Evolutionary conservation across 148 eudicot genomes (phyloP).

Genomic region (Fagopyrum homotropicum): DNA sequence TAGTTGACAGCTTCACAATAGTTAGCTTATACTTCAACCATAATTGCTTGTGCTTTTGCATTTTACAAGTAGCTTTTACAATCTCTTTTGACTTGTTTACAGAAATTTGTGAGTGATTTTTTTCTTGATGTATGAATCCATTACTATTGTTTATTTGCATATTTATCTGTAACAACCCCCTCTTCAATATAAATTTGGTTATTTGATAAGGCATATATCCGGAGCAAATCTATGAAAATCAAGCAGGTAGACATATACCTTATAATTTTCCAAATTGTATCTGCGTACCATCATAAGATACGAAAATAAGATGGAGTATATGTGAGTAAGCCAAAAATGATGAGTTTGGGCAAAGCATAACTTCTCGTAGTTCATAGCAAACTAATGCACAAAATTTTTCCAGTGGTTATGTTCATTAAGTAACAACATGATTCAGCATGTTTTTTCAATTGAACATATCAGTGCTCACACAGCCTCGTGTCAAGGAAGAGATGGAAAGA

Average conservation of each 20-base stretch:
- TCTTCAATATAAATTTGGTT: neutral
- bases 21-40: too few species aligned
- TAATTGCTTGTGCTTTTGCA: too few species aligned
- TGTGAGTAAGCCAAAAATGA: neutral
- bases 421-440: too few species aligned
- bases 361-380: neutral
- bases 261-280: neutral
- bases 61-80: too few species aligned
- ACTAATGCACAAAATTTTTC: neutral
- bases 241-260: neutral
- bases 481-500: too few species aligned
- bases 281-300: neutral
- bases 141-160: too few species aligned
- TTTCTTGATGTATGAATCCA: neutral
- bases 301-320: neutral
- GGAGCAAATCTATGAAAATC: neutral
- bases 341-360: neutral
- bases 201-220: neutral
- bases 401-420: neutral
- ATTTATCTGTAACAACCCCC: neutral
- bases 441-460: too few species aligned
- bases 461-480: too few species aligned
- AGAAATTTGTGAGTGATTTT: neutral
- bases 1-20: too few species aligned
- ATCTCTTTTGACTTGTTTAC: too few species aligned